A percentile compares a stretch with the other conserved stretches of the same genome.
These are phyloP conservation scores for Apiotrichum veenhuisii DNA, from an alignment of 1,284 basidiomycete species.

Conservation along the genomic window DNA sequence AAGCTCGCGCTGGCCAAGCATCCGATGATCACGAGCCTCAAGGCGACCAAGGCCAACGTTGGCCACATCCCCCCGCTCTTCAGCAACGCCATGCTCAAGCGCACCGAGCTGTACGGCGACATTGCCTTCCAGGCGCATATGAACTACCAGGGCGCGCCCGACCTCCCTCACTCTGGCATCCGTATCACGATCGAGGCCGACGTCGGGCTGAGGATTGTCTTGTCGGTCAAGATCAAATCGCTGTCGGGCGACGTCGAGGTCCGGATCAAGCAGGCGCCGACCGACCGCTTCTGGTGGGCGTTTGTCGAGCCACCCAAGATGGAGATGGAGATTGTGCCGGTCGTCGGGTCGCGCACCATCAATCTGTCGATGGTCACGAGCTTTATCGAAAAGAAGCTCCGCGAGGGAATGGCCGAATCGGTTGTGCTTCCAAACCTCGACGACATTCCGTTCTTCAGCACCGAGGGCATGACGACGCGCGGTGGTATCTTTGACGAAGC, in stretches of 20 bases:
- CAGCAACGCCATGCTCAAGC: constrained; percentile 95
- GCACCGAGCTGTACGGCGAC: constrained; percentile 86
- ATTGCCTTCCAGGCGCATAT: constrained; percentile 83
- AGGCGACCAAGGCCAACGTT: constrained; percentile 83
- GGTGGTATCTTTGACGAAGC: constrained; percentile 90
- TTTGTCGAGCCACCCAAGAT: constrained; percentile 91
- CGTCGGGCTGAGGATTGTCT: constrained; percentile 80
- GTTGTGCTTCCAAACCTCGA: constrained; percentile 97
- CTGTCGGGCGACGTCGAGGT: constrained; percentile 86
- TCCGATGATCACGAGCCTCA: constrained; percentile 75
- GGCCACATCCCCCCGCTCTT: constrained; percentile 74
- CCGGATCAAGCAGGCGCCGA: constrained; percentile 91
- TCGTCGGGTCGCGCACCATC: constrained; percentile 70
- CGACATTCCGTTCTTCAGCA: constrained; percentile 93
- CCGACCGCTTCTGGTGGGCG: constrained; percentile 94
- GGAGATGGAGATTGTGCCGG: constrained; percentile 83
- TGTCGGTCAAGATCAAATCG: constrained; percentile 77
- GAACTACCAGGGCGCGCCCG: constrained; percentile 55
- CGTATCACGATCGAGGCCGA: constrained; percentile 80
- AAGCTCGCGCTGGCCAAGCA: constrained; percentile 87
- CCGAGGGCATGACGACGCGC: constrained; percentile 60
- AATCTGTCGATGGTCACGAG: constrained; percentile 69
- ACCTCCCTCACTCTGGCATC: constrained; percentile 64
- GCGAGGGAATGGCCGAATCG: constrained; percentile 88
- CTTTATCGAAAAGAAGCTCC: constrained; percentile 81